Base-by-base conservation (phyloP, 2,329 filamentous ascomycete genomes). In the Paramyrothecium roridum region DNA sequence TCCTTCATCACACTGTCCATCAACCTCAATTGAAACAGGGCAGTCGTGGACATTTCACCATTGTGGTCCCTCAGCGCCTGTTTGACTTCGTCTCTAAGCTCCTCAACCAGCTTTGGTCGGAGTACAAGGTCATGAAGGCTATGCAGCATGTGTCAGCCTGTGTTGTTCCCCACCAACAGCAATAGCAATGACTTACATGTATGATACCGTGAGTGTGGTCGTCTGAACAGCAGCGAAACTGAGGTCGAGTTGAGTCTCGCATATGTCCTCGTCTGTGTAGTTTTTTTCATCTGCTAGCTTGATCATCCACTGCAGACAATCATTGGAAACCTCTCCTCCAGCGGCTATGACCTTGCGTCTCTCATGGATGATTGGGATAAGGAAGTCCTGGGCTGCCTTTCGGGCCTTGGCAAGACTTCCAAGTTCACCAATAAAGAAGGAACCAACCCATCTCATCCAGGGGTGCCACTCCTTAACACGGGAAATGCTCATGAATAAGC, bases 1-100 rank as follows among this genome's bases (percentile, higher is more conserved):
- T 61, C 59, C 22, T 57, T 54, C 59, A 61, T 61, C 19, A 64
- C 48, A 22, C 59, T 60, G 46, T 62, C 59, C 19, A 64, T 54
- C 12, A 59, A 54, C 40, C 57, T 64, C 56, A 59, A 55, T 22
- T 61, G 52, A 6, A 63, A 60, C 52, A 60, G 59, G 8, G 57
- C 49, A 37, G 63, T 59, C 8, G 48, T 33, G 2, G 52, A 51
- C 19, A 61, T 22, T 2, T 57, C 13, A 8, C 34, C 22, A 13
- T 55, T 8, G 46, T 61, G 59, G 30, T 59, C 57, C 34, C 55
- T 13, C 48, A 50, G 20, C 8, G 26, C 48, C 13, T 21, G 17
- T 11, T 13, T n/a, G 3, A 50, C 23, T 22, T 50, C 48, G 8
- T 17, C 23, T 8, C 48, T 20, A 22, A 50, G 48, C 48, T 50